Percentiles rank a stretch among this genome's conserved stretches.
Evolutionary conservation across 768 basidiomycete species (phyloP).

Genomic region (Pleurotus citrinopileatus): DNA sequence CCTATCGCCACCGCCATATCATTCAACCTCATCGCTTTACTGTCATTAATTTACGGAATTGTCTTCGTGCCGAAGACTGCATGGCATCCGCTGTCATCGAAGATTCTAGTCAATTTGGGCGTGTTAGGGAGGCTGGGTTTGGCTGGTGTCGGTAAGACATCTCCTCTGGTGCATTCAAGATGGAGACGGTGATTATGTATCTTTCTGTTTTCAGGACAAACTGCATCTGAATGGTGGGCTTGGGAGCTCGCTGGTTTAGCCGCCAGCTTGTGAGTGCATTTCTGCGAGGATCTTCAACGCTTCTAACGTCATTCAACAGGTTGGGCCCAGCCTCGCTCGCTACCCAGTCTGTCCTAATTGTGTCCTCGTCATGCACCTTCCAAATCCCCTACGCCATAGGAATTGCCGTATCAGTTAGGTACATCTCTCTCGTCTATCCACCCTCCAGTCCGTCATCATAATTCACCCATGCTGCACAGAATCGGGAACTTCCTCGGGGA

Average conservation of each 20-base stretch:
- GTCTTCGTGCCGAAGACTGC: neutral
- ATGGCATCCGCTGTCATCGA: neutral
- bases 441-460: neutral
- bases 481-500: constrained; percentile 89
- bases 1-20: constrained; percentile 66
- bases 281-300: neutral
- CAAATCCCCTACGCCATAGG: constrained; percentile 83
- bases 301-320: constrained; percentile 28
- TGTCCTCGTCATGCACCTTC: constrained; percentile 70
- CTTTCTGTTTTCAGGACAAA: constrained; percentile 61
- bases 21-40: constrained; percentile 37
- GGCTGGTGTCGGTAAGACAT: neutral
- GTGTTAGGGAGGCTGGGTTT: neutral
- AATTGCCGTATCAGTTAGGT: constrained; percentile 85
- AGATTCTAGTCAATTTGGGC: neutral
- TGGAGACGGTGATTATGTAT: no score
- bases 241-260: constrained; percentile 48
- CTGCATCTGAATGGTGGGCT: constrained; percentile 94
- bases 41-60: neutral
- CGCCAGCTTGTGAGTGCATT: constrained; percentile 37
- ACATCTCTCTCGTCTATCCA: constrained; percentile 15
- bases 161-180: no score
- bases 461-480: constrained; percentile 28
- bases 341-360: constrained; percentile 81
- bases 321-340: constrained; percentile 80